phyloP scores from a whole-genome alignment of 805 yeast genomes.

The Zygoascus ofunaensis region DNA sequence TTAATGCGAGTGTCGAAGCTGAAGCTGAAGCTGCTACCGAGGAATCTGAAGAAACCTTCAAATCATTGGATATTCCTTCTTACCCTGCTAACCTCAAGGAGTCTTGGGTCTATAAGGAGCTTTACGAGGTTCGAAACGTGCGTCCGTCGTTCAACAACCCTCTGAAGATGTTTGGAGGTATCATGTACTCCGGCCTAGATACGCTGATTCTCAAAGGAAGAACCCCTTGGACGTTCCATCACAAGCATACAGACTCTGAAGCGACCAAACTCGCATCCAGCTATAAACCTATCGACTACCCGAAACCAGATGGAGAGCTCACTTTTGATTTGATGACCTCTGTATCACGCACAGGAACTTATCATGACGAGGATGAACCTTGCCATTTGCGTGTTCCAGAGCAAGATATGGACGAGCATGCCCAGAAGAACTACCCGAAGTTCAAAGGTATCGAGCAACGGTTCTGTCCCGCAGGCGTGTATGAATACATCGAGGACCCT shows the following conservation, averaged over 20 bases:
- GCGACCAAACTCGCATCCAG: slow-evolving; percentile 60
- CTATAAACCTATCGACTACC: slow-evolving; percentile 69
- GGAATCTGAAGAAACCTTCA: slow-evolving; percentile 12
- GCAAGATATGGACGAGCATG: slow-evolving; percentile 46
- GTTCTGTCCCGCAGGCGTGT: slow-evolving; percentile 98
- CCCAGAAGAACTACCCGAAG: slow-evolving; percentile 58
- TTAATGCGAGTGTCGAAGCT: slow-evolving; percentile 26
- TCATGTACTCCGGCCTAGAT: slow-evolving; percentile 74
- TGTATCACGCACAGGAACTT: slow-evolving; percentile 95
- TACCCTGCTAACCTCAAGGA: slow-evolving; percentile 58
- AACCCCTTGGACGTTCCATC: slow-evolving; percentile 81
- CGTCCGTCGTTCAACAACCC: slow-evolving; percentile 82
- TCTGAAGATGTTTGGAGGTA: slow-evolving; percentile 73
- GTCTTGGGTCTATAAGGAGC: slow-evolving; percentile 84
- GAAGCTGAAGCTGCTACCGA: not conserved
- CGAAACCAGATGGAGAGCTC: slow-evolving; percentile 90
- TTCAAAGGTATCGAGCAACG: slow-evolving; percentile 82
- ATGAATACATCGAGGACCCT: slow-evolving; percentile 78
- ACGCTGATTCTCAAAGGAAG: slow-evolving; percentile 70
- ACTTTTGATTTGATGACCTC: slow-evolving; percentile 89
- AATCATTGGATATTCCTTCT: slow-evolving; percentile 24
- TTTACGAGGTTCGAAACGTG: slow-evolving; percentile 76
- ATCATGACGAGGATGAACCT: slow-evolving; percentile 88
- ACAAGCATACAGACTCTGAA: slow-evolving; percentile 59
- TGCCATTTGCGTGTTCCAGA: slow-evolving; percentile 60